Conservation (phyloP, 345 rosid genomes). For the Eucalyptus tenuipes region DNA sequence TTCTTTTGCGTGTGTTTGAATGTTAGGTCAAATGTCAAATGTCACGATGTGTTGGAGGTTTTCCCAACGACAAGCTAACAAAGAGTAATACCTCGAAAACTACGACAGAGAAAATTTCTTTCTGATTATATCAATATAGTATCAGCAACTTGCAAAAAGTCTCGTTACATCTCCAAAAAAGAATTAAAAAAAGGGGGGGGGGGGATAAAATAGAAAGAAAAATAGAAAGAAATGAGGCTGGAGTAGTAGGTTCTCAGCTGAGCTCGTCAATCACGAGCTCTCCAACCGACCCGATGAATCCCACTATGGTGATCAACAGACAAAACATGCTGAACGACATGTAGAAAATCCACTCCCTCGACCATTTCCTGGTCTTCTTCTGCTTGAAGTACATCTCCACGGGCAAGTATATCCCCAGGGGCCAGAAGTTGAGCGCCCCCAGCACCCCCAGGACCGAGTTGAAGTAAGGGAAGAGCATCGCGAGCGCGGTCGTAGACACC, state of each 20-base stretch:
- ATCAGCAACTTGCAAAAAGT: not conserved
- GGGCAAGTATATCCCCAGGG: slow-evolving; percentile 63
- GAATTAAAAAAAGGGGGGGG: not conserved
- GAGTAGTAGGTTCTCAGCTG: not conserved
- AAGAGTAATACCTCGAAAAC: not conserved
- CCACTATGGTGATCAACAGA: slow-evolving; percentile 22
- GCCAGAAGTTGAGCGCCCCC: slow-evolving; percentile 76
- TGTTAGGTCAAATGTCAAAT: not conserved
- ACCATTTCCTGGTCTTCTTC: slow-evolving; percentile 36
- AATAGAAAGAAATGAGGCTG: not conserved
- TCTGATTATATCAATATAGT: not conserved
- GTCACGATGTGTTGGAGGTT: not conserved
- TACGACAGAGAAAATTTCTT: not conserved
- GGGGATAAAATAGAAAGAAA: not conserved
- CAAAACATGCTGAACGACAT: slow-evolving; percentile 23
- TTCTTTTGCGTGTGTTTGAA: not conserved
- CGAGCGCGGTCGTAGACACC: slow-evolving; percentile 26
- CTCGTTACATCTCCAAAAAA: not conserved
- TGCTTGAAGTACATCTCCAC: slow-evolving; percentile 59
- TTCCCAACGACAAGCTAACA: not conserved
- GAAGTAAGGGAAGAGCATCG: slow-evolving; percentile 69
- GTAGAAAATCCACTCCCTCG: slow-evolving; percentile 44
- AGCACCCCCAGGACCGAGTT: slow-evolving; percentile 65
- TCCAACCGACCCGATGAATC: slow-evolving; percentile 46
- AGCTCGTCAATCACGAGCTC: slow-evolving; percentile 47